Conservation (phyloP, 306 rosid species). For the Citrullus mucosospermus region DNA sequence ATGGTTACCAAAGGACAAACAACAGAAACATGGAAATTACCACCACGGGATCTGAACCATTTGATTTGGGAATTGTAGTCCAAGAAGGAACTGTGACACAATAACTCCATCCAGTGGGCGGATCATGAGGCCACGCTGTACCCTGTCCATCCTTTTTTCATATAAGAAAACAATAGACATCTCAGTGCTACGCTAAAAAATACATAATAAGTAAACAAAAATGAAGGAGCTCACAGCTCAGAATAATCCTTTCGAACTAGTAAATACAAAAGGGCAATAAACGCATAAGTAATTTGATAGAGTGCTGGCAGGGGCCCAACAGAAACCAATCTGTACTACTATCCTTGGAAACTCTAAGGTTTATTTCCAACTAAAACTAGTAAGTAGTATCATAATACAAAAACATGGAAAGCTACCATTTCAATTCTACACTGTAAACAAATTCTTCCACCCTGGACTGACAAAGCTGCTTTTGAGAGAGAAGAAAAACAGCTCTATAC, state of each 20-base stretch:
- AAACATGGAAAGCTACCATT: neutral
- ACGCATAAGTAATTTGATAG: neutral
- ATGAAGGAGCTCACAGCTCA: neutral
- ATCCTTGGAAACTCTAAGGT: neutral
- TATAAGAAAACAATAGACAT: neutral
- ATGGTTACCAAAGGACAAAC: neutral
- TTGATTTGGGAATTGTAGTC: constrained; percentile 39
- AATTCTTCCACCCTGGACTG: neutral
- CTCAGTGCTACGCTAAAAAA: neutral
- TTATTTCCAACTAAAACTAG: neutral
- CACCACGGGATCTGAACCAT: constrained; percentile 51
- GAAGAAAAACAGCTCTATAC: neutral
- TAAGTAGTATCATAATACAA: neutral
- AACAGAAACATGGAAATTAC: constrained; percentile 22
- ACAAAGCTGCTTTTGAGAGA: neutral
- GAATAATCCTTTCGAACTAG: neutral
- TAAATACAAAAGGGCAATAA: neutral
- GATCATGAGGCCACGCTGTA: constrained; percentile 66
- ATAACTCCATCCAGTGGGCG: constrained; percentile 64
- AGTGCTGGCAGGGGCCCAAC: neutral
- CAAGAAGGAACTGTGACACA: constrained; percentile 70
- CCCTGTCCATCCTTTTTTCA: constrained; percentile 42
- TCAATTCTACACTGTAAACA: neutral
- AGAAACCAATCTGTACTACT: neutral
- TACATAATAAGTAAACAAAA: neutral